These are phyloP conservation scores for Raphidocelis subcapitata DNA, from an alignment of 139 green algal species.

Conservation along the genomic window DNA sequence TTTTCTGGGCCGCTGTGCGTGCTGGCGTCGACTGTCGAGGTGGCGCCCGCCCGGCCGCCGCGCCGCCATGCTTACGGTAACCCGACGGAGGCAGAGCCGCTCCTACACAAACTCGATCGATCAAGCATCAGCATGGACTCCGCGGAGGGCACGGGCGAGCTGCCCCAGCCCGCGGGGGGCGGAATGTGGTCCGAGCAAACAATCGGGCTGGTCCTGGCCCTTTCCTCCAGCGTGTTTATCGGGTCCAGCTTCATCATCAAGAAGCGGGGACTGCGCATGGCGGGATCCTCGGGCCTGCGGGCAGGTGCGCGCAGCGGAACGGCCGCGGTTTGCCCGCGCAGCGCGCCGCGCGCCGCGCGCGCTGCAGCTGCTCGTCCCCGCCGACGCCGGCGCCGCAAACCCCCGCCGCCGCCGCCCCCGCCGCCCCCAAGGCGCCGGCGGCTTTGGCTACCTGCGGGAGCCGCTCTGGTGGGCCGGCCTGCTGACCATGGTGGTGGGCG, in stretches of 20 bases:
- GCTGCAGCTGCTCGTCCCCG: not conserved
- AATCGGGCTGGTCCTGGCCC: slow-evolving; percentile 81
- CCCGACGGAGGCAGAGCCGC: no score
- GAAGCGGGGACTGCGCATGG: slow-evolving; percentile 89
- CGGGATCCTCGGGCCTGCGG: slow-evolving; percentile 69
- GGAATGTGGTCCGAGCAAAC: slow-evolving; percentile 53
- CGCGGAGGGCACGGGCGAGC: no score
- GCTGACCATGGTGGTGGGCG: slow-evolving; percentile 89
- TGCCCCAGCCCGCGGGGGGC: no score
- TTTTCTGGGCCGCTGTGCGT: no score
- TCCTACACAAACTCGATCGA: no score
- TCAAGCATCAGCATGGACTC: no score
- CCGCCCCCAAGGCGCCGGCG: no score
- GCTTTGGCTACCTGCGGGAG: slow-evolving; percentile 91
- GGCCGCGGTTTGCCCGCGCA: not conserved
- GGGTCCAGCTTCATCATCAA: slow-evolving; percentile 98
- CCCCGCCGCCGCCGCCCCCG: no score
- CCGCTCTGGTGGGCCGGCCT: slow-evolving; percentile 97
- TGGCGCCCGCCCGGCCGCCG: no score
- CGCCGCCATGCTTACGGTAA: no score
- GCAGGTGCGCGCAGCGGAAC: slow-evolving; percentile 58
- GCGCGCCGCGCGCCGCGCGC: not conserved
- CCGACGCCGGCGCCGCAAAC: slow-evolving; percentile 5
- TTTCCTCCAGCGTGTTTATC: slow-evolving; percentile 89
- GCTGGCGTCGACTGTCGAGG: no score